Evolutionary conservation across 768 basidiomycete genomes (phyloP).

Genomic region (Panaeolus papilionaceus): DNA sequence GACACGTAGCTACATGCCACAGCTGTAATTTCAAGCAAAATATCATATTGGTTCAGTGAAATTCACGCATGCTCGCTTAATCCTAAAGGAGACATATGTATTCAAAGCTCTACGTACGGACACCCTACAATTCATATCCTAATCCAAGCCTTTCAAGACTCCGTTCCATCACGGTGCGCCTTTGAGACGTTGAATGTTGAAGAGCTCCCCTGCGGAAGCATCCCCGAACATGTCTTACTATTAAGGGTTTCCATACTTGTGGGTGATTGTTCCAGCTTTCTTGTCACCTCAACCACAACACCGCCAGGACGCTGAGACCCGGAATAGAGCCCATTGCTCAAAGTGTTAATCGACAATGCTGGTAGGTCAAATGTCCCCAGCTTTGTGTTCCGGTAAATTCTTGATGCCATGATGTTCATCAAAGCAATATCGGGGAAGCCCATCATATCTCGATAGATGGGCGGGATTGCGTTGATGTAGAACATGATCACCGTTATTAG

Average conservation of each 20-base stretch:
- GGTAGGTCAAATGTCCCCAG: conserved; percentile 15
- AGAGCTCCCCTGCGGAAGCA: too few species aligned
- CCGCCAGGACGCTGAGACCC: background rate
- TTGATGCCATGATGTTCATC: background rate
- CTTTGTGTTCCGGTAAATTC: conserved; percentile 19
- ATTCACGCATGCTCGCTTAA: too few species aligned
- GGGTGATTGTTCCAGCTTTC: background rate
- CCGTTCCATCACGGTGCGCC: too few species aligned
- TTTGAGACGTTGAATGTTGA: too few species aligned
- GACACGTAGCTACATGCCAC: too few species aligned
- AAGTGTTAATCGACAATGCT: background rate
- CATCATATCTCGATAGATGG: background rate
- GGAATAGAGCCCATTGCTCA: background rate
- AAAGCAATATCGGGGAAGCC: conserved; percentile 1
- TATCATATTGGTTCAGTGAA: too few species aligned
- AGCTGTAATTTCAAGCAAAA: too few species aligned
- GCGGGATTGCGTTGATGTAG: background rate
- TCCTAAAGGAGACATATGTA: too few species aligned
- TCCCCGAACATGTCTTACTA: too few species aligned
- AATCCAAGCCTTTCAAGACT: too few species aligned
- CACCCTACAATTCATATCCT: too few species aligned
- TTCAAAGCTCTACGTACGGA: too few species aligned
- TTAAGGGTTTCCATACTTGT: background rate
- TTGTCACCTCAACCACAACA: background rate
- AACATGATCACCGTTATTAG: conserved; percentile 15